Conservation (phyloP, 75 land plant genomes). For the Picea sitchensis region DNA sequence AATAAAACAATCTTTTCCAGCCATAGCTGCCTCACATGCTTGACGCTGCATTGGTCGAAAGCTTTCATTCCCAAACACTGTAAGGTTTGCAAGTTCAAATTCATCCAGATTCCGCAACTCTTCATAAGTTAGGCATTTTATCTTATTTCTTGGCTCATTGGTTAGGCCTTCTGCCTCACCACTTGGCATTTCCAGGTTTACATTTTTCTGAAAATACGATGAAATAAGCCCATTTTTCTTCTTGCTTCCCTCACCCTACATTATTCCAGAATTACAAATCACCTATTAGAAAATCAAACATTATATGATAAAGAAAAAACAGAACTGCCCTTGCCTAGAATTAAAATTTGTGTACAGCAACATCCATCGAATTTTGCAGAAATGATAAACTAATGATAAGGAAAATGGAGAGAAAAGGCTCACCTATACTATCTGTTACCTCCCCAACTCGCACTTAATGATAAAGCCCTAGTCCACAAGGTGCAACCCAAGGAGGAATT, state of each 20-base stretch:
- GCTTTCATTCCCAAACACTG: conserved; percentile 61
- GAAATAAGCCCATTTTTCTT: conserved; percentile 1
- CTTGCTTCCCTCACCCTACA: neutral
- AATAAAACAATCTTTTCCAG: conserved; percentile 68
- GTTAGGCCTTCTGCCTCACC: conserved; percentile 1
- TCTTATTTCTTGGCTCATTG: neutral
- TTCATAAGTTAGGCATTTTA: conserved; percentile 44
- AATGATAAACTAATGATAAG: neutral
- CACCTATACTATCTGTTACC: neutral
- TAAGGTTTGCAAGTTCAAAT: conserved; percentile 70
- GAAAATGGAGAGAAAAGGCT: neutral
- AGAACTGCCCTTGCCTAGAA: neutral
- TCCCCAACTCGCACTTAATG: too few relatives aligned
- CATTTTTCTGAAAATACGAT: neutral
- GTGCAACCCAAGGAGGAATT: too few relatives aligned
- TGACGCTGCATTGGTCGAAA: conserved; percentile 71
- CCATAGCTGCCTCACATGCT: conserved; percentile 66
- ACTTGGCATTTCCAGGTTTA: neutral
- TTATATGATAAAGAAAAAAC: neutral
- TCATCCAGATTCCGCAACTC: conserved; percentile 61
- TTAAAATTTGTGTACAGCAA: neutral
- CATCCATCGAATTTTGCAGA: neutral
- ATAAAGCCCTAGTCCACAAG: too few relatives aligned
- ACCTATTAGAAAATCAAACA: neutral
- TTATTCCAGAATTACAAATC: neutral